Evolutionary conservation across 129 eudicot species (phyloP).

Genomic region (Silybum marianum): DNA sequence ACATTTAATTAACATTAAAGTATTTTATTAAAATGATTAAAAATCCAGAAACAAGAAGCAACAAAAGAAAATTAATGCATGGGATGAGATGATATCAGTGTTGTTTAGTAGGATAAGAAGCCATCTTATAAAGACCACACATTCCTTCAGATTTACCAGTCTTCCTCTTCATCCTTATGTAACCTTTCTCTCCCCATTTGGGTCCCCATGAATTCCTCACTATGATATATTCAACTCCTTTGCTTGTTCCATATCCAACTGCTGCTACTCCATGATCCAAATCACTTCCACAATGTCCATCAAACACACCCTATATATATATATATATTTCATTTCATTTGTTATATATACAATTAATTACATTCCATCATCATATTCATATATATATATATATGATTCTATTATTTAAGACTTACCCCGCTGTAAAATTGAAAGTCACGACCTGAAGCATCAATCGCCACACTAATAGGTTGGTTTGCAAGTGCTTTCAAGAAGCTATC

Average conservation of each 20-base stretch:
- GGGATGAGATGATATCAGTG: slow-evolving; percentile 21
- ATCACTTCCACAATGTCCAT: slow-evolving; percentile 70
- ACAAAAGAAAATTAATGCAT: not conserved
- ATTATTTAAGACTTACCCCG: slow-evolving; percentile 46
- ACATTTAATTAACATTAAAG: not conserved
- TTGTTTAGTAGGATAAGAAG: slow-evolving; percentile 70
- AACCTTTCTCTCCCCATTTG: slow-evolving; percentile 85
- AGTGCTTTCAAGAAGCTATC: slow-evolving; percentile 73
- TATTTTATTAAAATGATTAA: slow-evolving; percentile 11
- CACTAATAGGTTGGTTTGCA: slow-evolving; percentile 82
- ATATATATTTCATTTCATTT: not conserved
- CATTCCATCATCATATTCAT: not conserved
- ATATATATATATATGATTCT: not conserved
- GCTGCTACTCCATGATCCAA: slow-evolving; percentile 82
- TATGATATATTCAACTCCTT: slow-evolving; percentile 51
- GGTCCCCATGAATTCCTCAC: slow-evolving; percentile 85
- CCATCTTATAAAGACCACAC: slow-evolving; percentile 81
- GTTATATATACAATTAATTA: too few relatives aligned
- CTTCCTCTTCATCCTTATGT: slow-evolving; percentile 76
- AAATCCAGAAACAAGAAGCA: slow-evolving; percentile 7
- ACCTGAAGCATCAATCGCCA: slow-evolving; percentile 90
- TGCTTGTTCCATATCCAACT: slow-evolving; percentile 69
- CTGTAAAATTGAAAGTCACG: slow-evolving; percentile 88
- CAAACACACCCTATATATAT: slow-evolving; percentile 61
- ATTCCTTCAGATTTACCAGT: slow-evolving; percentile 65